A percentile compares a stretch with the other conserved stretches of the same genome.
These are phyloP conservation scores for Tuber microsphaerosporum DNA, from an alignment of 495 filamentous ascomycete species.

Conservation along the genomic window DNA sequence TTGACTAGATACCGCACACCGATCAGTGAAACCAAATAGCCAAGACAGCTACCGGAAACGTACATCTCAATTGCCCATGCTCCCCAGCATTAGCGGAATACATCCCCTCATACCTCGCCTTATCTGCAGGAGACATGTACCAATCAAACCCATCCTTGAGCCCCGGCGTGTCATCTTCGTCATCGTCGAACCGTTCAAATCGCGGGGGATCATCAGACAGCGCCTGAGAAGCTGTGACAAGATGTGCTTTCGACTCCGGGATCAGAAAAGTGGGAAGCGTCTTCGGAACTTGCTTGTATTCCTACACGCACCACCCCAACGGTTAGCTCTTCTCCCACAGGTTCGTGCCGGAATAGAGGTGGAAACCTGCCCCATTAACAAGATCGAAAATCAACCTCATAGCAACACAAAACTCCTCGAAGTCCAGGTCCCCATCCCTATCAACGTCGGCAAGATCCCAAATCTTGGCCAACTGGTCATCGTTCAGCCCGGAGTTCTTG, in stretches of 20 bases:
- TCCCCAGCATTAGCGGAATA: conserved; percentile 80
- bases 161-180: conserved; percentile 68
- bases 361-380: conserved; percentile 73
- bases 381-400: conserved; percentile 97
- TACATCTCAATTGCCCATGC: conserved; percentile 77
- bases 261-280: conserved; percentile 90
- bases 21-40: background rate
- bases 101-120: conserved; percentile 89
- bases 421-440: conserved; percentile 91
- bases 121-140: conserved; percentile 93
- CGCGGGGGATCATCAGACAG: conserved; percentile 64
- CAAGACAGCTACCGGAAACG: background rate
- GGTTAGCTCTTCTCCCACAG: conserved; percentile 16
- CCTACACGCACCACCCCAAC: conserved; percentile 48
- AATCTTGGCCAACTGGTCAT: conserved; percentile 91
- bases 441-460: conserved; percentile 98
- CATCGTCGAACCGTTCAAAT: conserved; percentile 67
- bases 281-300: conserved; percentile 75
- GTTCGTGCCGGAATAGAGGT: conserved; percentile 9
- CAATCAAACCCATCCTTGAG: conserved; percentile 96
- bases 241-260: conserved; percentile 90
- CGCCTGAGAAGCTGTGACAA: conserved; percentile 82
- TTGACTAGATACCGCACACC: conserved; percentile 51
- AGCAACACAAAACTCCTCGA: conserved; percentile 98
- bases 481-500: conserved; percentile 85